Percentiles rank a stretch among this genome's conserved stretches.
These are phyloP conservation scores for Calonectria ilicicola DNA, from an alignment of 2,329 filamentous ascomycete genomes.

Conservation along the genomic window DNA sequence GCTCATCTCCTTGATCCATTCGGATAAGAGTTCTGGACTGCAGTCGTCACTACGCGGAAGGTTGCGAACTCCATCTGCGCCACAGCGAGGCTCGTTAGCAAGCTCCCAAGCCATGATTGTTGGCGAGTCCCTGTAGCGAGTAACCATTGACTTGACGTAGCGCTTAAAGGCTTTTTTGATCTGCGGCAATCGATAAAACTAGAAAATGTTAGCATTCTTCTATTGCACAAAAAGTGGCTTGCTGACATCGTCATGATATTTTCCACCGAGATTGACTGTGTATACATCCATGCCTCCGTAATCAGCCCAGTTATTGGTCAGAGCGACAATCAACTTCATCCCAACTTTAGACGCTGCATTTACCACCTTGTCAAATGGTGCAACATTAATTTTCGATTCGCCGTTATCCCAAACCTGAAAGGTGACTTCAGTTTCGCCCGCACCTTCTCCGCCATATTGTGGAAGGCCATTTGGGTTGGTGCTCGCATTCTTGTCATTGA, in stretches of 20 bases:
- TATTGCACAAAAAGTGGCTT: background rate
- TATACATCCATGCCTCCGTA: slow-evolving; percentile 72
- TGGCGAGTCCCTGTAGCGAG: slow-evolving; percentile 67
- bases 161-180: slow-evolving; percentile 66
- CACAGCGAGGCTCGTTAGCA: slow-evolving; percentile 70
- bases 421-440: slow-evolving; percentile 53
- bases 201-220: background rate
- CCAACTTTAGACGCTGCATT: slow-evolving; percentile 67
- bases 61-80: slow-evolving; percentile 55
- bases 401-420: slow-evolving; percentile 75
- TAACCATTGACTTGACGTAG: slow-evolving; percentile 71
- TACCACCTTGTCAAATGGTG: slow-evolving; percentile 71
- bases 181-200: slow-evolving; percentile 62
- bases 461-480: slow-evolving; percentile 43
- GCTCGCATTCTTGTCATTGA: slow-evolving; percentile 66
- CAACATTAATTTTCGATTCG: slow-evolving; percentile 65
- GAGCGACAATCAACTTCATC: slow-evolving; percentile 67
- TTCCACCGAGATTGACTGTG: slow-evolving; percentile 64
- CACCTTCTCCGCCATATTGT: slow-evolving; percentile 26
- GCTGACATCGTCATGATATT: slow-evolving; percentile 54
- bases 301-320: slow-evolving; percentile 71
- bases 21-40: slow-evolving; percentile 65
- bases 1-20: slow-evolving; percentile 69
- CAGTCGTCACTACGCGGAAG: slow-evolving; percentile 59
- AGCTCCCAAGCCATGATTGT: slow-evolving; percentile 77